Evolutionary conservation across 306 rosid genomes (phyloP).

Genomic region (Rosa persica): DNA sequence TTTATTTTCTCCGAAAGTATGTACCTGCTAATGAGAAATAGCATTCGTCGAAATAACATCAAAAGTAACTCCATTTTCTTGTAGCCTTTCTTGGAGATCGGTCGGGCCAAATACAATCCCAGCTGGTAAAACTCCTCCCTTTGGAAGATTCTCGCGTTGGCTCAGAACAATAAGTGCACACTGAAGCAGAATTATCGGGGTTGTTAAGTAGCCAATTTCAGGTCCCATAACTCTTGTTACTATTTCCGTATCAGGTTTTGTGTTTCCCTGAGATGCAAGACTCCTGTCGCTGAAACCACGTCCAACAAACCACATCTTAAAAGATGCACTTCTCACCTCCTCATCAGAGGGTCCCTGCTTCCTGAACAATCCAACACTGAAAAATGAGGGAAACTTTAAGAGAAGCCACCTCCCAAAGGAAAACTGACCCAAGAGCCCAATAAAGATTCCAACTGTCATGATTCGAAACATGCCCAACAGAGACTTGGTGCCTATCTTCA

Average conservation of each 20-base stretch:
- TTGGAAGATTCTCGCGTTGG: conserved; percentile 63
- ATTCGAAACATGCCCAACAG: conserved; percentile 45
- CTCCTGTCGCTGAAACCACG: conserved; percentile 52
- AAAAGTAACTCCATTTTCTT: conserved; percentile 75
- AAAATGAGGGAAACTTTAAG: conserved; percentile 70
- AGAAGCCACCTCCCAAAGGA: conserved; percentile 77
- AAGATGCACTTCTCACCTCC: conserved; percentile 66
- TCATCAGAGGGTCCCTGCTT: conserved; percentile 80
- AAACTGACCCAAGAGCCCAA: conserved; percentile 57
- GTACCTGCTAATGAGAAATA: conserved; percentile 35
- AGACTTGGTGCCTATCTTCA: conserved; percentile 61
- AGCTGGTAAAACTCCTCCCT: conserved; percentile 70
- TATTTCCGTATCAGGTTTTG: conserved; percentile 70
- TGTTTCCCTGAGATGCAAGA: conserved; percentile 38
- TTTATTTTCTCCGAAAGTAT: neutral
- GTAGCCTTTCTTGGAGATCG: conserved; percentile 69
- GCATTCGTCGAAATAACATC: conserved; percentile 59
- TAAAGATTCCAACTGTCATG: conserved; percentile 42
- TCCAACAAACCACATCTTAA: conserved; percentile 91
- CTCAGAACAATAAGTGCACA: conserved; percentile 69
- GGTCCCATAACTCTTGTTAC: conserved; percentile 81
- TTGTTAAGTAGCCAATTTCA: conserved; percentile 81
- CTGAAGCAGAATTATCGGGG: conserved; percentile 76
- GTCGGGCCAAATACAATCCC: conserved; percentile 83
- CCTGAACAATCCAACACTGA: conserved; percentile 69